Base-by-base conservation (phyloP, 768 basidiomycete species). In the Trametes punicea region DNA sequence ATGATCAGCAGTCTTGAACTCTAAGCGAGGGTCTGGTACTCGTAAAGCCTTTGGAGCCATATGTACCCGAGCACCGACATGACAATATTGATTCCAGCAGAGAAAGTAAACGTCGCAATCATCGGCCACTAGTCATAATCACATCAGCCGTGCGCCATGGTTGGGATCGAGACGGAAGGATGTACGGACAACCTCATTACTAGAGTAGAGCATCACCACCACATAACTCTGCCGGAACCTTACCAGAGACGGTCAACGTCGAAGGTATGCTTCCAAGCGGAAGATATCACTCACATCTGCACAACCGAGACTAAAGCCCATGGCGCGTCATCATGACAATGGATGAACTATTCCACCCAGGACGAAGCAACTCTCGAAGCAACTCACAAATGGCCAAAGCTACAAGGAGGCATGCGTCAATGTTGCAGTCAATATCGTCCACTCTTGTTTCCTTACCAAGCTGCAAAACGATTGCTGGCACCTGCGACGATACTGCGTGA, bases 31-130 rank as follows among this genome's bases (percentile, higher is more conserved):
- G 20, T 29, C 40, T 21, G 5, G 13, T 45, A 20, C 20, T 20
- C 31, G 16, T 45, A 50, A 13, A 47, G 46, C 41, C 30, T 49
- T 41, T 59, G 51, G 25, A 59, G 31, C 51, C 57, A 54, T 2
- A 49, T 16, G 27, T 59, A 54, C 2, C 46, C 52, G 2, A 29
- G 9, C 23, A 16, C 47, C 3, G 47, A 51, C 20, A 54, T n/a
- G 8, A 40, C 34, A 10, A 50, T 11, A 40, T 59, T 30, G 18
- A 59, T 7, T 6, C 40, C 51, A 4, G 23, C 26, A 4, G 51
- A 34, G 13, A 59, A 31, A 0, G 20, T 33, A 33, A 44, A 54
- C 2, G 52, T 54, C 0, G 41, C 27, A 7, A 48, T 21, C 52
- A 54, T 30, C 25, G 51, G 45, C 57, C 57, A 59, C 57, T 59